These are phyloP conservation scores for Dendrothele bispora DNA, from an alignment of 768 basidiomycete species.

Conservation along the genomic window DNA sequence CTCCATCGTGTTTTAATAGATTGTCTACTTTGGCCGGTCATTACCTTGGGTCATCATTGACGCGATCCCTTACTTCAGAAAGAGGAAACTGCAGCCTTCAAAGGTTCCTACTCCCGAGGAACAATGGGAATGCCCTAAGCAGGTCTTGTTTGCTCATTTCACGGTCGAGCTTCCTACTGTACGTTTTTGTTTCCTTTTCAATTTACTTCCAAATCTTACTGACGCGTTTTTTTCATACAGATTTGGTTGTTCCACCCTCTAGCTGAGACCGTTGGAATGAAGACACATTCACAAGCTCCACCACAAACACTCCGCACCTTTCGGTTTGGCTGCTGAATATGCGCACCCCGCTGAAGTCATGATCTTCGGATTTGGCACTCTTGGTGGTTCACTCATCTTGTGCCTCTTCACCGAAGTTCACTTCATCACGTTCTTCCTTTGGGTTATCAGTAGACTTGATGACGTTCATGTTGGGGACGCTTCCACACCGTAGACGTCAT, in stretches of 20 bases:
- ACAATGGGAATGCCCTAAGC: constrained; percentile 96
- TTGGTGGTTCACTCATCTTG: constrained; percentile 85
- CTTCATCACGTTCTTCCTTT: constrained; percentile 89
- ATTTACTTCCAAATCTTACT: background rate
- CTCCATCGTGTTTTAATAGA: constrained; percentile 36
- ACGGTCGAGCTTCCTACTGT: constrained; percentile 91
- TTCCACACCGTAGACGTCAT: constrained; percentile 98
- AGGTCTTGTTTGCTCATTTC: constrained; percentile 92
- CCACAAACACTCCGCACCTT: constrained; percentile 96
- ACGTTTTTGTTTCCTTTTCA: constrained; percentile 25
- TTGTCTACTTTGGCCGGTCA: constrained; percentile 95
- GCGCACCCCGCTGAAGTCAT: constrained; percentile 97
- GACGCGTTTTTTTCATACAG: constrained; percentile 39
- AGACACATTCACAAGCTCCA: constrained; percentile 96
- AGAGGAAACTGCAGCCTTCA: constrained; percentile 90
- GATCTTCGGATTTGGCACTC: constrained; percentile 90
- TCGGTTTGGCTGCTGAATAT: constrained; percentile 96
- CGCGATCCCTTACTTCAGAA: constrained; percentile 86
- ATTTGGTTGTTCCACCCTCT: constrained; percentile 93
- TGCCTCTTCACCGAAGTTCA: constrained; percentile 79
- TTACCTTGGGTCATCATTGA: constrained; percentile 97
- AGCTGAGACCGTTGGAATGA: constrained; percentile 85
- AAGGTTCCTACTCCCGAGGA: constrained; percentile 80
- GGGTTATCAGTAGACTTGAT: constrained; percentile 99
- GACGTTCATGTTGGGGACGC: constrained; percentile 79